Evolutionary conservation across 2,329 filamentous ascomycete species (phyloP), one percentile per base, ranked within the genome.

Genomic region (Penicillium brevicompactum): DNA sequence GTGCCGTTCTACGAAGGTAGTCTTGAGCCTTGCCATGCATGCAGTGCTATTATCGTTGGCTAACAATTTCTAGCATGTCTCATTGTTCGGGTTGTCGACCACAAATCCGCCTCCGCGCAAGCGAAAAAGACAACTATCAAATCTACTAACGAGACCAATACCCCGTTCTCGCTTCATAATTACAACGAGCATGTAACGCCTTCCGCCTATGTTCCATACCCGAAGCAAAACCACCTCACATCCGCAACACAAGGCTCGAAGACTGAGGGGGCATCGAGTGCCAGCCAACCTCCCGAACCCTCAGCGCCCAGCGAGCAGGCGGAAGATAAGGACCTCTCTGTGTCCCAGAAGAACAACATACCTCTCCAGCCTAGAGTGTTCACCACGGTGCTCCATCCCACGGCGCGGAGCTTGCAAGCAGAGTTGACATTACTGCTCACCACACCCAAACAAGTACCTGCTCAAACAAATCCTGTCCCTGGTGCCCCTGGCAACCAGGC

Each of bases 41-140:
- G 18, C 34, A 37, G 14, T 41, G 6, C 18, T 48, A 55, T 51
- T 38, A 54, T 14, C 30, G 37, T 10, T 42, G 53, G 24, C 58
- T 49, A 32, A 32, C 21, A n/a, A 50, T 31, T 40, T 34, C 32
- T 55, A 83, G 81, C 84, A 31, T 96, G 93, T 69, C 82, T 99
- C 54, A 97, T 99, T 63, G 92, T 99, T 34, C 88, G 96, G 72
- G 80, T 97, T n/a, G 85, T 96, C 67, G 91, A 97, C 70, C 90
- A 96, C 77, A 90, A 89, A 67, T 86, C 88, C 0, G 78, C 78
- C 41, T 81, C 82, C 58, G 78, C 82, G 63, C 86, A 91, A 61
- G 71, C 78, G 9, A 85, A 84, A 62, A 80, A 79, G 64, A 76
- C 78, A 53, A 82, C 78, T 47, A 80, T 77, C 49, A 78, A 78